Evolutionary conservation across 352 stramenopile species (phyloP), one percentile per base, ranked within the genome.

Genomic region (Poterioochromonas sp.): DNA sequence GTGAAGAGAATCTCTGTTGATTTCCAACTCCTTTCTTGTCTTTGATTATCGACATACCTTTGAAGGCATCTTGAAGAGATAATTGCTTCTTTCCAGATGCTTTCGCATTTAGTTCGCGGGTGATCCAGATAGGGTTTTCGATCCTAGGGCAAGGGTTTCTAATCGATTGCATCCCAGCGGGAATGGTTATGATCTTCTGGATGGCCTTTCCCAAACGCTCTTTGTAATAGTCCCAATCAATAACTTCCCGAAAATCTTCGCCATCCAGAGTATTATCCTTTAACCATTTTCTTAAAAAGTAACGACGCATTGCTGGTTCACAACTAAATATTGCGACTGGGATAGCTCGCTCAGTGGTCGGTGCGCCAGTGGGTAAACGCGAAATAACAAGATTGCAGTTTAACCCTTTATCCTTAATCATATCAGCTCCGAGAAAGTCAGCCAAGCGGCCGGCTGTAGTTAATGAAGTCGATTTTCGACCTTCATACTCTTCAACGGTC

Each of bases 111-210:
- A 97, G 88, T 80, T 94, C 90, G 63, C 90, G 91, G 5, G 91
- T 84, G 80, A 99, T 91, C 96, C 96, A 99, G 51, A 97, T 91
- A 18, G 96, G 96, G 80, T 98, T 87, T 53, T 90, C 84, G 60
- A 99, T 93, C 8, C 94, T 87, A 1, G 95, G 94, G 11, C 98
- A 93, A 3, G 96, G 96, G 84, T 99, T 99, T 41, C 20, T 20
- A 0, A 98, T 86, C 77, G 96, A 95, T 83, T 99, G 96, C 77
- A 99, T 91, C 29, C 93, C 95, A 35, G 96, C 96, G 15, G 96
- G 96, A 58, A 99, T 96, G 12, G 93, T 98, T 79, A 99, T 98
- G 84, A 99, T 99, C 83, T 99, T 99, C 73, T 97, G 94, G 44
- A 99, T 94, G 0, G 92, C 97, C 43, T 90, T 94, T 29, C 83